These are phyloP conservation scores for Aspergillus sp. DNA, from an alignment of 2,329 filamentous ascomycete genomes.

Conservation along the genomic window DNA sequence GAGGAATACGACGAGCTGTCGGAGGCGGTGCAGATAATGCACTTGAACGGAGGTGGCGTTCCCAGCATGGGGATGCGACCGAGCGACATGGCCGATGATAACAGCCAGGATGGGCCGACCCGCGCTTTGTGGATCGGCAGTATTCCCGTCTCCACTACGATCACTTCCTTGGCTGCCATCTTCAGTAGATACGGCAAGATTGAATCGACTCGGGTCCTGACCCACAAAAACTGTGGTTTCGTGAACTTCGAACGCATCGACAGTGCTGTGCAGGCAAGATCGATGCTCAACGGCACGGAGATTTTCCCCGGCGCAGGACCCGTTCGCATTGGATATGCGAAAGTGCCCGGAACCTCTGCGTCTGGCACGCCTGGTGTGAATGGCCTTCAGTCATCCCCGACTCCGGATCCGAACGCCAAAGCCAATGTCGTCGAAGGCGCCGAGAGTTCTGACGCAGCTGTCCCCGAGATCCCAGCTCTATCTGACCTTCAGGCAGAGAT, in stretches of 20 bases:
- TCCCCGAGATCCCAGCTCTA: slow-evolving; percentile 65
- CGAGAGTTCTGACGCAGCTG: slow-evolving; percentile 32
- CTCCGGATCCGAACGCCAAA: slow-evolving; percentile 73
- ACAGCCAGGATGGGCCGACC: slow-evolving; percentile 81
- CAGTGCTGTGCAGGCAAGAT: slow-evolving; percentile 85
- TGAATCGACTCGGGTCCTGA: slow-evolving; percentile 85
- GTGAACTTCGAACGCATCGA: slow-evolving; percentile 94
- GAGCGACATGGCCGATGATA: slow-evolving; percentile 68
- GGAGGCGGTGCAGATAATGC: slow-evolving; percentile 78
- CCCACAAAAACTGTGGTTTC: slow-evolving; percentile 98
- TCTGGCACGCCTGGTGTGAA: slow-evolving; percentile 80
- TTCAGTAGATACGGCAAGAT: slow-evolving; percentile 93
- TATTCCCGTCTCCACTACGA: slow-evolving; percentile 94
- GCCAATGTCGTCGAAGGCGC: slow-evolving; percentile 26
- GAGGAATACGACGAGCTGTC: slow-evolving; percentile 77
- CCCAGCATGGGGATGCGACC: slow-evolving; percentile 63
- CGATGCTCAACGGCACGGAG: slow-evolving; percentile 88
- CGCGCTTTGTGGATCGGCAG: slow-evolving; percentile 95
- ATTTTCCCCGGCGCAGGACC: slow-evolving; percentile 96
- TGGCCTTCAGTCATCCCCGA: slow-evolving; percentile 83
- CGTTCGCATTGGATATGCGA: slow-evolving; percentile 94
- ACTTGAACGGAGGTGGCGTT: slow-evolving; percentile 47
- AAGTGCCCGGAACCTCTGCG: slow-evolving; percentile 82
- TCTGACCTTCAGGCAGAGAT: slow-evolving; percentile 80
- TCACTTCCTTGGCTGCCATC: slow-evolving; percentile 90